phyloP scores from a whole-genome alignment of 1,284 basidiomycete genomes.

The Leccinum subspadiceum region DNA sequence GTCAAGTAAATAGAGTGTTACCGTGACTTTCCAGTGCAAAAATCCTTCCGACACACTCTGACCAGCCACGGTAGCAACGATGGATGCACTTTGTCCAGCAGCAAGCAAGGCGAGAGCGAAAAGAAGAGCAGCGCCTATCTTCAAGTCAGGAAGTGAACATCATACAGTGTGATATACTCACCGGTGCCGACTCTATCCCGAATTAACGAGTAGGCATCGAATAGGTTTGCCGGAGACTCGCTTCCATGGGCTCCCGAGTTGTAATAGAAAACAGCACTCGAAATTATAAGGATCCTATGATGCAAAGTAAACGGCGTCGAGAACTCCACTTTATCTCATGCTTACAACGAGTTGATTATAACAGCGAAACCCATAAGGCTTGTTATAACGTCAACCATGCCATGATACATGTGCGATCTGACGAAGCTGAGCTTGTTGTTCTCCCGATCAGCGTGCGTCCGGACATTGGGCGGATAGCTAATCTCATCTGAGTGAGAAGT shows the following conservation, averaged over 20 bases:
- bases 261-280: constrained; percentile 75
- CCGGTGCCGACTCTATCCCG: constrained; percentile 63
- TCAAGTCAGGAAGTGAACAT: constrained; percentile 20
- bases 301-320: background rate
- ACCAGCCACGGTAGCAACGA: constrained; percentile 91
- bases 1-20: constrained; percentile 38
- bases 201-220: constrained; percentile 81
- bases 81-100: constrained; percentile 88
- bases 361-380: constrained; percentile 82
- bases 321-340: constrained; percentile 4
- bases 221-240: constrained; percentile 66
- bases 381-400: constrained; percentile 63
- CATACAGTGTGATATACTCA: constrained; percentile 33
- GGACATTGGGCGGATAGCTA: constrained; percentile 24
- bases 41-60: constrained; percentile 95
- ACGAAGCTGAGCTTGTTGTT: constrained; percentile 73
- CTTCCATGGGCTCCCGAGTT: constrained; percentile 34
- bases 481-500: constrained; percentile 21
- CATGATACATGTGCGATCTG: constrained; percentile 75
- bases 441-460: constrained; percentile 52
- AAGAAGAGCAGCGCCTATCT: constrained; percentile 67
- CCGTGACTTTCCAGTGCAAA: constrained; percentile 85
- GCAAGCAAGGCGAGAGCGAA: constrained; percentile 87
- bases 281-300: constrained; percentile 66
- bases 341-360: constrained; percentile 80